phyloP scores from a whole-genome alignment of 306 rosid species.

The Rubus parviflorus region DNA sequence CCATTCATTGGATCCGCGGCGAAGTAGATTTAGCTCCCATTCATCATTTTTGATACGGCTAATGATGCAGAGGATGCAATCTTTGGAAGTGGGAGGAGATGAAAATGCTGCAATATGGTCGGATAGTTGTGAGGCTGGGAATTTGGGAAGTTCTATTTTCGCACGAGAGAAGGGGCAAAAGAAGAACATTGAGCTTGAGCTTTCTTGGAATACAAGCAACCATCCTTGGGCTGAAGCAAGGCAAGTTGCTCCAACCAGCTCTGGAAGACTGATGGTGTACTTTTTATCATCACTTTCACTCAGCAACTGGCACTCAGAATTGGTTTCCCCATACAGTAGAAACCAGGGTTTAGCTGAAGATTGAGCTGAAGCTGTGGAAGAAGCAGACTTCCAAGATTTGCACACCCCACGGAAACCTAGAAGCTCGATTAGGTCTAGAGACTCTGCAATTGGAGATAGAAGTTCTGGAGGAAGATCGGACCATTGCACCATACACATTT shows the following conservation, averaged over 20 bases:
- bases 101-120: constrained; percentile 34
- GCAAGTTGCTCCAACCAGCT: constrained; percentile 31
- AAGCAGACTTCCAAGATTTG: constrained; percentile 34
- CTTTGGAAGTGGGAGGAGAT: constrained; percentile 18
- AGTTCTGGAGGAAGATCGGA: constrained; percentile 28
- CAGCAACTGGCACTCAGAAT: constrained; percentile 9
- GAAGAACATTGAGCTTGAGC: constrained; percentile 28
- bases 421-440: constrained; percentile 23
- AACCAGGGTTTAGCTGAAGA: constrained; percentile 17
- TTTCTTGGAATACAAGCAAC: constrained; percentile 26
- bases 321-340: constrained; percentile 14
- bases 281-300: background rate
- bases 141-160: constrained; percentile 33
- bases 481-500: constrained; percentile 14
- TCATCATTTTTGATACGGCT: background rate
- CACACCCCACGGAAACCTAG: constrained; percentile 33
- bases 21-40: constrained; percentile 14
- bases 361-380: constrained; percentile 6
- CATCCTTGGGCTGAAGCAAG: constrained; percentile 39
- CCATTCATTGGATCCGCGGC: constrained; percentile 19
- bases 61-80: constrained; percentile 25
- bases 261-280: constrained; percentile 20
- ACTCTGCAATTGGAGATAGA: constrained; percentile 12
- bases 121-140: constrained; percentile 14
- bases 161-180: constrained; percentile 34